phyloP scores from a whole-genome alignment of 148 eudicot species.

The Rhododendron mucronatum region DNA sequence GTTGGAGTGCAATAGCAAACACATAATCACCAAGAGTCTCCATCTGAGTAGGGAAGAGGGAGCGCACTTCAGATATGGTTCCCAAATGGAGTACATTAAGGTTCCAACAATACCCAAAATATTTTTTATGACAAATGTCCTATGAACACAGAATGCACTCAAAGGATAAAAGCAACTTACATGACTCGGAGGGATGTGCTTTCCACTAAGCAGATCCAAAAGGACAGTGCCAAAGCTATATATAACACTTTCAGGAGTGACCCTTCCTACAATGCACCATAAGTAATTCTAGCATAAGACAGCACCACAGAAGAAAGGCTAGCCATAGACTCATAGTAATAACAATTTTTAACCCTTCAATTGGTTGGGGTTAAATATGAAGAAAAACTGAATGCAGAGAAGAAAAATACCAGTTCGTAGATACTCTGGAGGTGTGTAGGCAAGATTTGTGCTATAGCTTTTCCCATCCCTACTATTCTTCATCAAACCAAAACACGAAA shows the following conservation, averaged over 20 bases:
- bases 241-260: conserved; percentile 78
- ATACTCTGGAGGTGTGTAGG: conserved; percentile 90
- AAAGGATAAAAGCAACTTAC: conserved; percentile 35
- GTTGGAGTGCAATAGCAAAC: conserved; percentile 11
- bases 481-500: conserved; percentile 88
- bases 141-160: neutral
- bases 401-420: conserved; percentile 56
- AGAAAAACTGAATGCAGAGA: neutral
- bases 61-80: neutral
- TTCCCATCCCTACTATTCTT: conserved; percentile 87
- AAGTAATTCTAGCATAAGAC: neutral
- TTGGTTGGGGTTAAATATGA: neutral
- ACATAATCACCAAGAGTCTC: neutral
- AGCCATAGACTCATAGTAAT: neutral
- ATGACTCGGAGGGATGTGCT: conserved; percentile 93
- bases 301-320: neutral
- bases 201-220: conserved; percentile 82
- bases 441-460: conserved; percentile 88
- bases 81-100: neutral
- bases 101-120: neutral
- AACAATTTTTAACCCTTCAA: neutral
- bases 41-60: neutral
- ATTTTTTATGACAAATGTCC: neutral
- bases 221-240: conserved; percentile 87
- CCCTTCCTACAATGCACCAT: conserved; percentile 56